These are phyloP conservation scores for Bolboschoenoplectus hybrid DNA, from an alignment of 202 grass and related monocot genomes.

Conservation along the genomic window DNA sequence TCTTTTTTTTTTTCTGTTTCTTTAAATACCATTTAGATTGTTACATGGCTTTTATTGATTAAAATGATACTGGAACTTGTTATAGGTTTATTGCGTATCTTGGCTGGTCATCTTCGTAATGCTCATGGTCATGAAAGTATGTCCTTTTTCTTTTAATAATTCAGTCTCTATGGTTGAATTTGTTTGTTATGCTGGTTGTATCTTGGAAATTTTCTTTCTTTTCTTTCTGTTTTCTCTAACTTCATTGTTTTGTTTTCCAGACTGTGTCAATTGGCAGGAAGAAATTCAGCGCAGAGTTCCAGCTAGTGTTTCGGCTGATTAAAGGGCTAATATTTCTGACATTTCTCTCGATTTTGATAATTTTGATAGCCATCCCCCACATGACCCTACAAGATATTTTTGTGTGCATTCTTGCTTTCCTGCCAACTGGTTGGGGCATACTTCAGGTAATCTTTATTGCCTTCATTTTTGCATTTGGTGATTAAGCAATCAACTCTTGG, in stretches of 20 bases:
- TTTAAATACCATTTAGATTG: neutral
- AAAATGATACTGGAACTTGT: constrained; percentile 22
- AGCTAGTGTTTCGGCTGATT: constrained; percentile 91
- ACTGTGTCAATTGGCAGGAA: constrained; percentile 70
- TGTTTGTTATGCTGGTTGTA: constrained; percentile 10
- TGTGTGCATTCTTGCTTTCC: constrained; percentile 90
- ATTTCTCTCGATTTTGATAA: constrained; percentile 62
- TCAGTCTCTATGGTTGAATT: neutral
- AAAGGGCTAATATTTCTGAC: constrained; percentile 97
- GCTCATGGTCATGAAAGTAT: constrained; percentile 88
- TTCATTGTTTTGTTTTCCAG: constrained; percentile 49
- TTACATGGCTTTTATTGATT: constrained; percentile 24
- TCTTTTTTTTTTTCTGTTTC: constrained; percentile 6
- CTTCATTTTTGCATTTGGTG: neutral
- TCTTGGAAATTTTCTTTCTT: neutral
- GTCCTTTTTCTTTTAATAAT: neutral
- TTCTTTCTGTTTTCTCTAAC: neutral
- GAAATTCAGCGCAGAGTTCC: constrained; percentile 88
- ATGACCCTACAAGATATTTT: constrained; percentile 96
- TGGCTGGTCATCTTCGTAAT: constrained; percentile 94
- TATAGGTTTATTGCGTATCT: constrained; percentile 86
- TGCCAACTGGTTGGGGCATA: constrained; percentile 93
- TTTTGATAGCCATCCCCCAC: constrained; percentile 69
- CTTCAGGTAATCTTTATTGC: constrained; percentile 61
- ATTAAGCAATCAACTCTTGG: neutral